Conservation (phyloP, 352 stramenopile genomes). For the Pythium brachiatum region DNA sequence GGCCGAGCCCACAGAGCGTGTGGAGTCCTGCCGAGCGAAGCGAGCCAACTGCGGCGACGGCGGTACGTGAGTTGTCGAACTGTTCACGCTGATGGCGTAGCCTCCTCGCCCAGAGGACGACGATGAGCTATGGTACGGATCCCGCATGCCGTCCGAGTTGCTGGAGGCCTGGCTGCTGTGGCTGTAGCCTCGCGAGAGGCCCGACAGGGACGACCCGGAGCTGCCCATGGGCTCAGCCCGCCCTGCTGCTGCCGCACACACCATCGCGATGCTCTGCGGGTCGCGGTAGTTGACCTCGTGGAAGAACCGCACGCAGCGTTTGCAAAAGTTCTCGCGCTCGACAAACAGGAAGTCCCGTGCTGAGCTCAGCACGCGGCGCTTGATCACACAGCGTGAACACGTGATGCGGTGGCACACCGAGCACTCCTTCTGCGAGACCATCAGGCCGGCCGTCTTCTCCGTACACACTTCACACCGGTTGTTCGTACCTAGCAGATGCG, state of each 20-base stretch:
- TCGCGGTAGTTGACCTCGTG: constrained; percentile 60
- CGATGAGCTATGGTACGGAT: constrained; percentile 5
- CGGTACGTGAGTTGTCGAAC: constrained; percentile 1
- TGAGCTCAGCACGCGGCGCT: constrained; percentile 59
- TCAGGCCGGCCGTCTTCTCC: constrained; percentile 50
- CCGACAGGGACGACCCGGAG: not conserved
- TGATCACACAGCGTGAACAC: constrained; percentile 59
- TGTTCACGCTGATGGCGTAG: not conserved
- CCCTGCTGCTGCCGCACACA: constrained; percentile 20
- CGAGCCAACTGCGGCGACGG: constrained; percentile 9
- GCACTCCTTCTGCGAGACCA: constrained; percentile 60
- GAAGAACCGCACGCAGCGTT: constrained; percentile 63
- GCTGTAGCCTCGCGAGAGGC: constrained; percentile 10
- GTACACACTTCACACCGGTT: constrained; percentile 63
- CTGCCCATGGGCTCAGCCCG: constrained; percentile 34
- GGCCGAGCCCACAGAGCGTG: constrained; percentile 15
- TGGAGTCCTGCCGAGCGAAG: constrained; percentile 15
- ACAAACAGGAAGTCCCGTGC: constrained; percentile 52
- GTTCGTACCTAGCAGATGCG: constrained; percentile 27
- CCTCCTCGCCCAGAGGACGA: not conserved
- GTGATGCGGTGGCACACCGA: constrained; percentile 61
- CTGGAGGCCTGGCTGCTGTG: constrained; percentile 20
- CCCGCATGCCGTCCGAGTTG: constrained; percentile 8
- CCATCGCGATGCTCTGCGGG: constrained; percentile 27
- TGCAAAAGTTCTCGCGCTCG: constrained; percentile 60